A percentile compares a stretch with the other conserved stretches of the same genome.
These are phyloP conservation scores for Tripidium arundinaceum DNA, from an alignment of 202 grass and related monocot species.

Conservation along the genomic window DNA sequence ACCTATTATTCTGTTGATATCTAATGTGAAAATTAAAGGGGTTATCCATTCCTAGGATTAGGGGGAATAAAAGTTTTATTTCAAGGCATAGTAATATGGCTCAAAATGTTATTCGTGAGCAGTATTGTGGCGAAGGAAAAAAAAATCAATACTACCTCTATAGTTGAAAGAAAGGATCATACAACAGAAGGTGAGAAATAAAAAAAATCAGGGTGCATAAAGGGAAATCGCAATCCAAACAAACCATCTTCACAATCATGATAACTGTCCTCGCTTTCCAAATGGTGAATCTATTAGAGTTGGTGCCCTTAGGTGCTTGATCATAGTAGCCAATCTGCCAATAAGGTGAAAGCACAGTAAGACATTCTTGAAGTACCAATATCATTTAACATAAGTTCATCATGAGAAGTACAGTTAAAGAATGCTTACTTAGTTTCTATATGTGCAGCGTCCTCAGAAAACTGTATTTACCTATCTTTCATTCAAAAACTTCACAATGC, in stretches of 20 bases:
- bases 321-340: constrained; percentile 24
- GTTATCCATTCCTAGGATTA: neutral
- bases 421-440: constrained; percentile 9
- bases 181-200: neutral
- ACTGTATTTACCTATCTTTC: constrained; percentile 5
- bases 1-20: neutral
- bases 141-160: neutral
- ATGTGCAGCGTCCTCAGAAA: neutral
- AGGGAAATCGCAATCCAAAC: neutral
- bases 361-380: neutral
- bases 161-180: neutral
- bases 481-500: constrained; percentile 11
- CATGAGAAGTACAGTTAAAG: neutral
- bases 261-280: neutral
- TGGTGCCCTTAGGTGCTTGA: neutral
- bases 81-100: neutral
- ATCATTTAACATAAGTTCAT: neutral
- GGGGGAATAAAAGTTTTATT: neutral
- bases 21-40: neutral
- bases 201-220: neutral
- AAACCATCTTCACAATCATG: constrained; percentile 1
- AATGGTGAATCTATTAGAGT: neutral
- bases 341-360: neutral
- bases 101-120: neutral
- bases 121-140: neutral